Percentiles rank a stretch among this genome's conserved stretches.
Evolutionary conservation across 2,329 filamentous ascomycete genomes (phyloP).

Genomic region (Phaeosphaeriaceae sp.): DNA sequence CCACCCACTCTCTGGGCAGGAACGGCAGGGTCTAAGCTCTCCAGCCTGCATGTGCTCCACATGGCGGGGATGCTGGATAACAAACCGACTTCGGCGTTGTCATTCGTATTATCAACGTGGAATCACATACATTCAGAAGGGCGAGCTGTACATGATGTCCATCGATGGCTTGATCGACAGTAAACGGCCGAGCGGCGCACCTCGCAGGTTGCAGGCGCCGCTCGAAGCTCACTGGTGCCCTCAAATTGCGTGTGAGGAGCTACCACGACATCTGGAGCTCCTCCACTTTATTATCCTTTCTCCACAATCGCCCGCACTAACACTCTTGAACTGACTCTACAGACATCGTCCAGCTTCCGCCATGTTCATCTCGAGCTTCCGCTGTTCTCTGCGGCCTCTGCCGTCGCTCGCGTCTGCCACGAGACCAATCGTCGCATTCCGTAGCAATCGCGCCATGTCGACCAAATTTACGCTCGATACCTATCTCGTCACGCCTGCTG

Average conservation of each 20-base stretch:
- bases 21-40: constrained; percentile 17
- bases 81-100: constrained; percentile 9
- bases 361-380: constrained; percentile 41
- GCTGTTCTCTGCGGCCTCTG: constrained; percentile 31
- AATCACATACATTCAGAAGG: background rate
- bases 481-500: constrained; percentile 84
- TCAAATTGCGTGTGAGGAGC: constrained; percentile 14
- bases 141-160: background rate
- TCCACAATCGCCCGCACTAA: background rate
- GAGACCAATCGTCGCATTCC: constrained; percentile 11
- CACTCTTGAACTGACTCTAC: constrained; percentile 7
- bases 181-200: background rate
- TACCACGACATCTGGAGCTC: background rate
- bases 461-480: constrained; percentile 65
- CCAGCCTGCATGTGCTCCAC: constrained; percentile 7
- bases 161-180: background rate
- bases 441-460: constrained; percentile 32
- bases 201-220: background rate
- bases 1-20: constrained; percentile 12
- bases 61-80: constrained; percentile 27
- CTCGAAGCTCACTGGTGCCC: constrained; percentile 25
- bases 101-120: background rate
- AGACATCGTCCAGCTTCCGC: constrained; percentile 24
- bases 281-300: constrained; percentile 10
- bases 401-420: constrained; percentile 18